A percentile compares a stretch with the other conserved stretches of the same genome.
Evolutionary conservation across 2,329 filamentous ascomycete genomes (phyloP).

Genomic region (Epichloe sp.): DNA sequence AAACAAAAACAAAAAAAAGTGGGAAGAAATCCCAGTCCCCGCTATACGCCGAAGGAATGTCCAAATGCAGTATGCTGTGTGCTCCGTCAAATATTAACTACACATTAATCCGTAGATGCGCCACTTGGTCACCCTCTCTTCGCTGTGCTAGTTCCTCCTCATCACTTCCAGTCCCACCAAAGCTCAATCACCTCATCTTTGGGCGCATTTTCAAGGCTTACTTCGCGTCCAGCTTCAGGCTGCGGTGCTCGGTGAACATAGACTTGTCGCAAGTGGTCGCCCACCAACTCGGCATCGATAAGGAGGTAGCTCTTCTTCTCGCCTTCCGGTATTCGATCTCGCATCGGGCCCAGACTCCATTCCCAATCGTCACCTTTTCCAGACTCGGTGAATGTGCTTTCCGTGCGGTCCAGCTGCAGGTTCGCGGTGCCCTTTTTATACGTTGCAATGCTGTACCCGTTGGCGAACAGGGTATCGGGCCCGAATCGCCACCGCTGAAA

Average conservation of each 20-base stretch:
- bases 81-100: neutral
- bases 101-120: neutral
- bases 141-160: neutral
- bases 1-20: neutral
- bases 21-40: neutral
- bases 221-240: constrained; percentile 11
- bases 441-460: constrained; percentile 43
- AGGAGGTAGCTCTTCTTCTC: constrained; percentile 41
- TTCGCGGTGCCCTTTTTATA: constrained; percentile 29
- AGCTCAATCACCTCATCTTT: constrained; percentile 35
- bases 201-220: constrained; percentile 21
- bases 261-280: constrained; percentile 37
- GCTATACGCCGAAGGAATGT: neutral
- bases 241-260: constrained; percentile 33
- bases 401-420: constrained; percentile 32
- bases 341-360: constrained; percentile 40
- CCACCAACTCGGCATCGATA: constrained; percentile 28
- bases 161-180: constrained; percentile 25
- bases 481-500: constrained; percentile 41
- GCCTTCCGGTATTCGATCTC: constrained; percentile 19
- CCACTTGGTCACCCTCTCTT: neutral
- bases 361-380: constrained; percentile 34
- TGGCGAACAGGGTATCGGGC: constrained; percentile 37
- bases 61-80: neutral
- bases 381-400: constrained; percentile 31